These are phyloP conservation scores for Mesembryanthemum crystallinum DNA, from an alignment of 148 eudicot species.

Conservation along the genomic window DNA sequence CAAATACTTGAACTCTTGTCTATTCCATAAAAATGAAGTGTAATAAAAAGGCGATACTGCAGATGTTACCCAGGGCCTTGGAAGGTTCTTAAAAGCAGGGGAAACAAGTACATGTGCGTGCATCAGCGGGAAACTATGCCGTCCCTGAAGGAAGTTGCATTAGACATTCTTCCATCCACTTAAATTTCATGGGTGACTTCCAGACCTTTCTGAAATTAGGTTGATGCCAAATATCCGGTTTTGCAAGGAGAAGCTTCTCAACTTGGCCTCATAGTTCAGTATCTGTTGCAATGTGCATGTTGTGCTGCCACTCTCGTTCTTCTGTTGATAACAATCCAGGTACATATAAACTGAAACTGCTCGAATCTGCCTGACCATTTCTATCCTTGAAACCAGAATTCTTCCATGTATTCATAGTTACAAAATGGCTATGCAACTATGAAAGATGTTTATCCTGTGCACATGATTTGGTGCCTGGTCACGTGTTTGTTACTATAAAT, in stretches of 20 bases:
- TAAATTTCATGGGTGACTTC: conserved; percentile 23
- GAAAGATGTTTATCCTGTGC: background rate
- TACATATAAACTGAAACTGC: conserved; percentile 7
- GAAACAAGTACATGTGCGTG: conserved; percentile 56
- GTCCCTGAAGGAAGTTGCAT: conserved; percentile 86
- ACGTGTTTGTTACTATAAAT: background rate
- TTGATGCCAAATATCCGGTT: background rate
- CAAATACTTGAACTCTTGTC: background rate
- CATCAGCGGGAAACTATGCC: conserved; percentile 85
- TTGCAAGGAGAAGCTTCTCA: background rate
- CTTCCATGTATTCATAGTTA: background rate
- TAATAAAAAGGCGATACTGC: background rate
- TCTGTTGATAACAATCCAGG: background rate
- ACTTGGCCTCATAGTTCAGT: background rate
- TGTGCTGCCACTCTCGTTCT: background rate
- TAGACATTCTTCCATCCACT: conserved; percentile 82
- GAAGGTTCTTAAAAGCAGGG: conserved; percentile 70
- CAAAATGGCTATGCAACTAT: background rate
- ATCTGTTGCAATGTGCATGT: background rate
- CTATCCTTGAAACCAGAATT: background rate
- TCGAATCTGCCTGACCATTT: background rate
- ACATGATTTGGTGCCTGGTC: background rate
- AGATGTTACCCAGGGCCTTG: conserved; percentile 94
- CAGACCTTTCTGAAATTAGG: background rate
- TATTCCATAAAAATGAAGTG: background rate